Percentiles rank a stretch among this genome's conserved stretches.
Evolutionary conservation across 2,329 filamentous ascomycete species (phyloP).

Genomic region (Diaporthe ilicicola): DNA sequence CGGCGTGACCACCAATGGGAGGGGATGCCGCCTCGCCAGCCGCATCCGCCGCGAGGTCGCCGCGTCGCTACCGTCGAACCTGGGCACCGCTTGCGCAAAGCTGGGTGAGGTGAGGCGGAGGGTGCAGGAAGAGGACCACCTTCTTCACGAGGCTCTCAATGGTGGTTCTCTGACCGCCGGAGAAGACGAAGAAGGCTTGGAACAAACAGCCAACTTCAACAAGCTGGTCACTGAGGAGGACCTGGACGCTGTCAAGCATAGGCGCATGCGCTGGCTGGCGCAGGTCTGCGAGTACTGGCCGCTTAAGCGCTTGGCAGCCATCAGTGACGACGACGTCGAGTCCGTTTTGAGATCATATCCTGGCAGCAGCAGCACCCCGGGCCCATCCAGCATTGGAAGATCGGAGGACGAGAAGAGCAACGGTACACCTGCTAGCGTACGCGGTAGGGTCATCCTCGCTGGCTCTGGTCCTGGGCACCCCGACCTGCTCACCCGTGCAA

Average conservation of each 20-base stretch:
- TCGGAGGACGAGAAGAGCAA: conserved; percentile 35
- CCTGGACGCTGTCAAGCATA: conserved; percentile 75
- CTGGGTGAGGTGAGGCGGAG: conserved; percentile 77
- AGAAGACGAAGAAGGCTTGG: conserved; percentile 66
- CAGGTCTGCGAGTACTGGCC: conserved; percentile 99
- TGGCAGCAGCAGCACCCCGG: conserved; percentile 32
- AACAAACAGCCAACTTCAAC: conserved; percentile 87
- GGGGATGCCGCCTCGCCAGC: conserved; percentile 92
- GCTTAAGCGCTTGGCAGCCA: conserved; percentile 78
- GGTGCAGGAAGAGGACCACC: conserved; percentile 78
- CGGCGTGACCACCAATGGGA: conserved; percentile 93
- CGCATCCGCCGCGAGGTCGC: conserved; percentile 90
- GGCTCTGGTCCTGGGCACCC: conserved; percentile 94
- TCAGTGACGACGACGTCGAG: conserved; percentile 83
- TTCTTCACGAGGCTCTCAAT: conserved; percentile 44
- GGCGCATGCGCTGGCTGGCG: conserved; percentile 90
- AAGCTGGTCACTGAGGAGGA: conserved; percentile 79
- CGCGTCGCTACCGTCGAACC: conserved; percentile 75
- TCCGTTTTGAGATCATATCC: conserved; percentile 78
- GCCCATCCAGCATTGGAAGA: conserved; percentile 31
- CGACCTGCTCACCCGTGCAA: conserved; percentile 85
- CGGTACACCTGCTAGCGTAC: conserved; percentile 40
- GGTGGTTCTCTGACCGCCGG: neutral
- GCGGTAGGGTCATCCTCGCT: conserved; percentile 83
- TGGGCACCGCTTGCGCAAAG: conserved; percentile 80